Evolutionary conservation across 129 eudicot genomes (phyloP).

Genomic region (Scalesia atractyloides): DNA sequence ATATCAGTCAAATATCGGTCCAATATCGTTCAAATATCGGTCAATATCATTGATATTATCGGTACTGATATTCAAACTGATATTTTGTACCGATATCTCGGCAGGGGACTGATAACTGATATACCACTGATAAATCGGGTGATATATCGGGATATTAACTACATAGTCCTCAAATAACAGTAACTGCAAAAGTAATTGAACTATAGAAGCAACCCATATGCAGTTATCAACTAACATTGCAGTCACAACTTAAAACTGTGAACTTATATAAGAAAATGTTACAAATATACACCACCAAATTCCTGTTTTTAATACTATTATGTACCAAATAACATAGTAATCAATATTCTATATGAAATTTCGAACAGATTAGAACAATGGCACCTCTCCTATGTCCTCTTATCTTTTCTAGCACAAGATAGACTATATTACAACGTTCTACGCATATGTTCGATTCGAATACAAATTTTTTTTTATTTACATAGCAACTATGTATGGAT

Average conservation of each 20-base stretch:
- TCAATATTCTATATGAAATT: background rate
- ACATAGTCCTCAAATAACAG: background rate
- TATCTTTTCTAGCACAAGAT: background rate
- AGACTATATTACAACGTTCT: slow-evolving; percentile 3
- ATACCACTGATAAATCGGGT: too few relatives aligned
- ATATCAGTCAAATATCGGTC: too few relatives aligned
- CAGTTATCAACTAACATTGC: background rate
- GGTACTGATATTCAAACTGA: too few relatives aligned
- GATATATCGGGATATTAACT: background rate
- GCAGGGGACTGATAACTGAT: too few relatives aligned
- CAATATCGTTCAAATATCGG: too few relatives aligned
- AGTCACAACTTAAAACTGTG: background rate
- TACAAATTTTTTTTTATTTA: background rate
- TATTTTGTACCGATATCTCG: too few relatives aligned
- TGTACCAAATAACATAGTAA: background rate
- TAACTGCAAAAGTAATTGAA: too few relatives aligned
- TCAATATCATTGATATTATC: too few relatives aligned
- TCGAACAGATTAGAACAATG: background rate
- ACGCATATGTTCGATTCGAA: background rate
- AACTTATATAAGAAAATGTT: background rate
- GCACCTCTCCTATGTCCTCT: too few relatives aligned
- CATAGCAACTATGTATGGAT: background rate
- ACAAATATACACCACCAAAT: background rate
- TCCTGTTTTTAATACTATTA: background rate
- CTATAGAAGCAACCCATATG: background rate